Evolutionary conservation across 441 rosid species (phyloP).

Genomic region (Gossypium gossypioides): DNA sequence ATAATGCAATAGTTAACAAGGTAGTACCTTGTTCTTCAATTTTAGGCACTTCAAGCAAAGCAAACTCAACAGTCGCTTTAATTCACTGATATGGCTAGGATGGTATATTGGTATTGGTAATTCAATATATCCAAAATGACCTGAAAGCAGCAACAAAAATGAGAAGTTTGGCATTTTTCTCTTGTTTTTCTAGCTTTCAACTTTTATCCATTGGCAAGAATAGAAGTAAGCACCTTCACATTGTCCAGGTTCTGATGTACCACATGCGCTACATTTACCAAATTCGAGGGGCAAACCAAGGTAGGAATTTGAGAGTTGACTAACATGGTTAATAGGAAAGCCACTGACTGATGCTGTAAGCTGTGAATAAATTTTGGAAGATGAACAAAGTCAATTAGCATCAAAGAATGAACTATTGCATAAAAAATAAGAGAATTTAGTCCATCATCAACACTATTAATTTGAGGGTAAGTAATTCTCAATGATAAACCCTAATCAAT

Average conservation of each 20-base stretch:
- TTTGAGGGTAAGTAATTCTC: neutral
- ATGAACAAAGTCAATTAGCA: constrained; percentile 9
- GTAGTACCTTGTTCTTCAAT: constrained; percentile 60
- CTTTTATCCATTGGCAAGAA: neutral
- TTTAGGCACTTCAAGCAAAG: constrained; percentile 84
- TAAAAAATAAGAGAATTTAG: constrained; percentile 2
- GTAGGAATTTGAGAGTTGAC: constrained; percentile 72
- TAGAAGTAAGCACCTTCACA: constrained; percentile 62
- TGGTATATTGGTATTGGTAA: constrained; percentile 81
- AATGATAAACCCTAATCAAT: neutral
- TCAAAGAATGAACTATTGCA: neutral
- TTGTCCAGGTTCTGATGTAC: constrained; percentile 69
- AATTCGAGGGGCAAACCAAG: constrained; percentile 87
- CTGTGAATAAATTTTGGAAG: constrained; percentile 26
- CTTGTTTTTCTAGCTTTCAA: neutral
- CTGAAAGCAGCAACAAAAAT: constrained; percentile 36
- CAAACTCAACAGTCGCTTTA: constrained; percentile 65
- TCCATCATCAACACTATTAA: constrained; percentile 7
- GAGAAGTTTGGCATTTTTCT: neutral
- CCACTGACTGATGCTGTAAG: constrained; percentile 64
- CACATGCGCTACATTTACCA: constrained; percentile 92
- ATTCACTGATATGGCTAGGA: constrained; percentile 70
- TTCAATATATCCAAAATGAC: constrained; percentile 88
- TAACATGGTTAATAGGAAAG: constrained; percentile 56
- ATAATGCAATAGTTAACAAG: constrained; percentile 1